Evolutionary conservation across 768 basidiomycete species (phyloP).

Genomic region (Pleurotus tuoliensis): DNA sequence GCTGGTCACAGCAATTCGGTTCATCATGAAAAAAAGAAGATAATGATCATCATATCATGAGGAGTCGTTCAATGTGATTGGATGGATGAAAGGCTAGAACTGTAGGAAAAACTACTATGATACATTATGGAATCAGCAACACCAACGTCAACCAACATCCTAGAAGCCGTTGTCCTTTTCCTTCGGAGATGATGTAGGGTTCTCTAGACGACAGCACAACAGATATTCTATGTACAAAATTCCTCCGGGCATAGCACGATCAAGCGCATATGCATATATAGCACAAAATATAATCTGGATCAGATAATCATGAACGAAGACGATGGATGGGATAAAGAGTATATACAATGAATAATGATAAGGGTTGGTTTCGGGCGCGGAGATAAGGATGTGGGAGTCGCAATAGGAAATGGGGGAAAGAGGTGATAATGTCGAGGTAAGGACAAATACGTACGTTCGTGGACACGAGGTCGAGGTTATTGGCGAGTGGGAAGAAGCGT

Average conservation of each 20-base stretch:
- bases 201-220: neutral
- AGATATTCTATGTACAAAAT: neutral
- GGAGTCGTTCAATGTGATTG: neutral
- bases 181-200: neutral
- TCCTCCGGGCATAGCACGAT: neutral
- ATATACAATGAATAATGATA: conserved; percentile 9
- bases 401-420: conserved; percentile 1
- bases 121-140: conserved; percentile 1
- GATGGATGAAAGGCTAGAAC: neutral
- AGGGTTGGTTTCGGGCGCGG: neutral
- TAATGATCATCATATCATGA: neutral
- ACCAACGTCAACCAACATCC: neutral
- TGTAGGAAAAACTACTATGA: conserved; percentile 3
- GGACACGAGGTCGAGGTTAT: neutral
- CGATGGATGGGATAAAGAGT: conserved; percentile 1
- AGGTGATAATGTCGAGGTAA: neutral
- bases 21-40: neutral
- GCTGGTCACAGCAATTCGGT: neutral
- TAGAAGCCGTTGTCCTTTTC: neutral
- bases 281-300: neutral
- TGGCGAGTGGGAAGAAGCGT: neutral
- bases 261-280: neutral
- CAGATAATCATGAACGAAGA: conserved; percentile 4
- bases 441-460: conserved; percentile 1
- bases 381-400: conserved; percentile 7